A percentile compares a stretch with the other conserved stretches of the same genome.
phyloP scores from a whole-genome alignment of 768 basidiomycete genomes.

The Serendipita vermifera region DNA sequence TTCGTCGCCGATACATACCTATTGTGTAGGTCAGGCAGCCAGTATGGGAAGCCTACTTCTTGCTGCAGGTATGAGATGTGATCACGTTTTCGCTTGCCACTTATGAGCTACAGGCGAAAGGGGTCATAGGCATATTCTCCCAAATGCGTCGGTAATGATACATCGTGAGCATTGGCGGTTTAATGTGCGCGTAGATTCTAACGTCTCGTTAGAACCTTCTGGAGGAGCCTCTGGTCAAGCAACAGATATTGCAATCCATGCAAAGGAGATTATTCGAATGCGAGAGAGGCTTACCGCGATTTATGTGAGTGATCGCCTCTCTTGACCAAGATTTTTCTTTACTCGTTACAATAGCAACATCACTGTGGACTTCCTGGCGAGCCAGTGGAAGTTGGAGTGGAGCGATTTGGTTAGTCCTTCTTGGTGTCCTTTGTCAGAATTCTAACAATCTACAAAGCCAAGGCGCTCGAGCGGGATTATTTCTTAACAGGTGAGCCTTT shows the following conservation, averaged over 20 bases:
- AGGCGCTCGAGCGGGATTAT: slow-evolving; percentile 85
- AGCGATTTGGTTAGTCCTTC: slow-evolving; percentile 58
- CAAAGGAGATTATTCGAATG: slow-evolving; percentile 87
- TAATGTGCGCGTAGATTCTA: not conserved
- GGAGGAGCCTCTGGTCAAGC: slow-evolving; percentile 95
- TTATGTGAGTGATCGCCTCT: slow-evolving; percentile 32
- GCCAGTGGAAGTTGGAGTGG: slow-evolving; percentile 44
- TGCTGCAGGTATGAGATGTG: slow-evolving; percentile 45
- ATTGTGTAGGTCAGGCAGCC: slow-evolving; percentile 88
- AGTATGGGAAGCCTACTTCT: slow-evolving; percentile 93
- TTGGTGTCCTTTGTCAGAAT: not conserved
- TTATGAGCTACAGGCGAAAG: slow-evolving; percentile 41
- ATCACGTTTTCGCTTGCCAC: slow-evolving; percentile 10
- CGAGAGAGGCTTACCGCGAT: slow-evolving; percentile 72
- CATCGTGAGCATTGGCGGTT: slow-evolving; percentile 77
- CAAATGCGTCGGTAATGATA: slow-evolving; percentile 95
- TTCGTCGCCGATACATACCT: slow-evolving; percentile 89
- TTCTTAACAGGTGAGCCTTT: slow-evolving; percentile 57
- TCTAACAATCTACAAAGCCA: slow-evolving; percentile 38
- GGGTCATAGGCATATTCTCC: slow-evolving; percentile 83
- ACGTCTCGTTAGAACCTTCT: slow-evolving; percentile 53
- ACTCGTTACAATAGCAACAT: slow-evolving; percentile 29
- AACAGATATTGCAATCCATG: slow-evolving; percentile 94
- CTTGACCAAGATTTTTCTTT: not conserved
- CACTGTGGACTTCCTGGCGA: slow-evolving; percentile 68